Base-by-base conservation (phyloP, 140 eudicot genomes). In the Flaveria floridana region DNA sequence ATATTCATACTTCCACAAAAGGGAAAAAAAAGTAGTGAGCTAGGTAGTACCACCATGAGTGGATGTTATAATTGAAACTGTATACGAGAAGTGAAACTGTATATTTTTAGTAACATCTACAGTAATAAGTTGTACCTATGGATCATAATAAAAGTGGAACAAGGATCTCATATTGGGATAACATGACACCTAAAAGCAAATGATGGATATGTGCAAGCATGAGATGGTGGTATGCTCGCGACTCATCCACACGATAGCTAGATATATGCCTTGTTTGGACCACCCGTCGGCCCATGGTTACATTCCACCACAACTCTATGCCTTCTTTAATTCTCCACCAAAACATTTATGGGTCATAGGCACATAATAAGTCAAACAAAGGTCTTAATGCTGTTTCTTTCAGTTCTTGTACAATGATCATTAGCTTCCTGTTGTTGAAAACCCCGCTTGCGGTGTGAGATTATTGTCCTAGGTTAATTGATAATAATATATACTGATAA, bases 241-340 rank as follows among this genome's bases (percentile, higher is more conserved):
- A 78, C 73, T 48, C 72, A 13, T 71, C 82, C 78, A 78, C 73
- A 61, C 48, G 67, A 71, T 78, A 46, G 12, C 25, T 63, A 34
- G 7, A 39, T 63, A 72, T 39, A 51, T 72, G 82, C 78, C 67
- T 71, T 78, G 14, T 48, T 30, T 71, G 82, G 82, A 78, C 82
- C 82, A 78, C 82, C 23, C 20, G 14, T 52, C 48, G 48, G 73
- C 58, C 82, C 78, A 71, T 21, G 68, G 78, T 64, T 37, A 78
- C 73, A 14, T 51, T 34, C 8, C 8, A 34, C 82, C 78, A 71
- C 77, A 78, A 78, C 53, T 47, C 30, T 8, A 70, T 48, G 25
- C 47, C 66, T 55, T 56, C 77, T 57, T 57, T 6, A 28, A 28
- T 28, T 28, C 37, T 20, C 44, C 47, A 78, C 73, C n/a, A 48